A percentile compares a stretch with the other conserved stretches of the same genome.
phyloP scores from a whole-genome alignment of 345 rosid species.

The Dovyalis caffra region DNA sequence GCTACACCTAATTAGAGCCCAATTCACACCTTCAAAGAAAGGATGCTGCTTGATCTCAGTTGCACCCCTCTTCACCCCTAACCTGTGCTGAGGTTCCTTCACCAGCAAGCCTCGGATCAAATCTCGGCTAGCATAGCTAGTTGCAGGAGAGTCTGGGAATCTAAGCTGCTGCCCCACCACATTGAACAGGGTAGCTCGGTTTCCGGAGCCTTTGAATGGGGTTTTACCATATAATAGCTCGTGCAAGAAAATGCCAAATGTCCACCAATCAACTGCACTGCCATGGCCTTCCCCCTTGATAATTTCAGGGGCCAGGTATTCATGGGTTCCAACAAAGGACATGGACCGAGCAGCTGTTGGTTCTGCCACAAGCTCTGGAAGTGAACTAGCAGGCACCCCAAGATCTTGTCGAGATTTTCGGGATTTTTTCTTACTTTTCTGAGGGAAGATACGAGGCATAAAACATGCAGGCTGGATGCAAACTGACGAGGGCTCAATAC shows the following conservation, averaged over 20 bases:
- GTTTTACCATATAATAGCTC: slow-evolving; percentile 88
- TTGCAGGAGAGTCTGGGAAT: slow-evolving; percentile 87
- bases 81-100: slow-evolving; percentile 88
- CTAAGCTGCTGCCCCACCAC: slow-evolving; percentile 92
- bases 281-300: slow-evolving; percentile 99
- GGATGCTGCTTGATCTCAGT: slow-evolving; percentile 98
- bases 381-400: slow-evolving; percentile 49
- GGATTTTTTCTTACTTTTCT: slow-evolving; percentile 73
- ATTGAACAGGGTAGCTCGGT: slow-evolving; percentile 86
- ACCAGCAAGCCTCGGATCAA: slow-evolving; percentile 76
- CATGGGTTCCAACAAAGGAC: slow-evolving; percentile 99
- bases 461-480: slow-evolving; percentile 93
- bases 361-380: slow-evolving; percentile 92
- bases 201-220: slow-evolving; percentile 93
- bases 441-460: slow-evolving; percentile 73
- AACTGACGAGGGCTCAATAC: slow-evolving; percentile 81
- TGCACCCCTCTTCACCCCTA: slow-evolving; percentile 95
- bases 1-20: slow-evolving; percentile 96
- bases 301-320: slow-evolving; percentile 94
- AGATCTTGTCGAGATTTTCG: slow-evolving; percentile 51
- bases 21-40: slow-evolving; percentile 92
- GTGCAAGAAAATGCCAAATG: slow-evolving; percentile 90
- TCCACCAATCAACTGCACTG: slow-evolving; percentile 99
- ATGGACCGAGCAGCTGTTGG: slow-evolving; percentile 93
- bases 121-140: slow-evolving; percentile 84